Evolutionary conservation across 257 asterid genomes (phyloP).

Genomic region (Solanum stenotomum): DNA sequence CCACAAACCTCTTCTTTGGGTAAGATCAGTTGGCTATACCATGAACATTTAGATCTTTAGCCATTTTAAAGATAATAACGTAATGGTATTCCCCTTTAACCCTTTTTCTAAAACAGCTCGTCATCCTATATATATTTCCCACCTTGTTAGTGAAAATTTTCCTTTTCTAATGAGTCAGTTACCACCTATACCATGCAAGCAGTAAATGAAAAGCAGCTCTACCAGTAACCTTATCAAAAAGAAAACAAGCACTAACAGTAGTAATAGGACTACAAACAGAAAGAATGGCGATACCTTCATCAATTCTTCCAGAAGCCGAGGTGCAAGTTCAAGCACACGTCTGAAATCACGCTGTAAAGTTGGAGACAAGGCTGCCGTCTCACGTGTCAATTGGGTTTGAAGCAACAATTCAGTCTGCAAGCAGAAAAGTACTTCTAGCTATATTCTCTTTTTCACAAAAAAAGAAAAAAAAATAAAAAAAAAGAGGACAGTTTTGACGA

Average conservation of each 20-base stretch:
- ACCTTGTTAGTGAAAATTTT: not conserved
- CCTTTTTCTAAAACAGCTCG: not conserved
- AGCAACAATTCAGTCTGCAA: constrained; percentile 87
- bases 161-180: not conserved
- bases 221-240: not conserved
- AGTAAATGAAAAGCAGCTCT: not conserved
- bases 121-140: not conserved
- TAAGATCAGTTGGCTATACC: not conserved
- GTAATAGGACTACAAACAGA: not conserved
- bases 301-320: constrained; percentile 97
- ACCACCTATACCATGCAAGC: not conserved
- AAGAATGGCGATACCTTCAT: constrained; percentile 60
- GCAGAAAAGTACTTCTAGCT: constrained; percentile 6
- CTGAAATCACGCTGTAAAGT: constrained; percentile 60
- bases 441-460: not conserved
- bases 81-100: not conserved
- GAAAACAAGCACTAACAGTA: not conserved
- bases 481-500: not conserved
- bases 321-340: constrained; percentile 87
- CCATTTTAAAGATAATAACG: not conserved
- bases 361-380: constrained; percentile 76
- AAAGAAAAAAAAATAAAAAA: constrained; percentile 7
- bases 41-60: not conserved
- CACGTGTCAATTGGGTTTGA: constrained; percentile 97
- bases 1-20: not conserved